These are phyloP conservation scores for Lasiosphaeria miniovina DNA, from an alignment of 495 filamentous ascomycete species.

Conservation along the genomic window DNA sequence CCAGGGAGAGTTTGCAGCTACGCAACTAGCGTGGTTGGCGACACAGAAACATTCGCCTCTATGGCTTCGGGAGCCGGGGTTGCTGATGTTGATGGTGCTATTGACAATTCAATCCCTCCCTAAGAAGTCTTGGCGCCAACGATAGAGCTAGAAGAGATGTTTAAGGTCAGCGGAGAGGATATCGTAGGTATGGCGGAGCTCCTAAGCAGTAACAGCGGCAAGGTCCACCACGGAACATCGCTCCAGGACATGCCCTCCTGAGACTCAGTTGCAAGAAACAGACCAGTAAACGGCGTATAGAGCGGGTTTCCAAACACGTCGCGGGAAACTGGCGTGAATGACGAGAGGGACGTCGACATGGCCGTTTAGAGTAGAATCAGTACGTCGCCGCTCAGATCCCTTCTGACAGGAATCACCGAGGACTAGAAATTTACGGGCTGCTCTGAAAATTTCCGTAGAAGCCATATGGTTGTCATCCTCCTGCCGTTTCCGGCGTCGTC, in stretches of 20 bases:
- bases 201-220: not conserved
- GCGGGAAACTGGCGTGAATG: not conserved
- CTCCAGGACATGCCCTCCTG: not conserved
- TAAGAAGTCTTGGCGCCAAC: too few species aligned
- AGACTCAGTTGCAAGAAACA: not conserved
- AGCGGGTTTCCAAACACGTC: not conserved
- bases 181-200: not conserved
- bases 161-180: too few species aligned
- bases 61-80: too few species aligned
- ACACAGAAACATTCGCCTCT: too few species aligned
- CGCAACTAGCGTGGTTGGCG: too few species aligned
- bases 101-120: too few species aligned
- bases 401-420: too few species aligned
- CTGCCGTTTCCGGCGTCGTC: not conserved
- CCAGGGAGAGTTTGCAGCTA: too few species aligned
- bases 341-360: not conserved
- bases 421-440: not conserved
- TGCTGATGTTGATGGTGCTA: too few species aligned
- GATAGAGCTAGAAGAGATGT: too few species aligned
- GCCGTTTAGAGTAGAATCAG: not conserved
- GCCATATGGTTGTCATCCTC: not conserved
- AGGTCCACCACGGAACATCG: not conserved
- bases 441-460: not conserved
- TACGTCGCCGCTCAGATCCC: not conserved
- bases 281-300: not conserved